phyloP scores from a whole-genome alignment of 2,329 filamentous ascomycete species.

The Pseudogymnoascus sp. region DNA sequence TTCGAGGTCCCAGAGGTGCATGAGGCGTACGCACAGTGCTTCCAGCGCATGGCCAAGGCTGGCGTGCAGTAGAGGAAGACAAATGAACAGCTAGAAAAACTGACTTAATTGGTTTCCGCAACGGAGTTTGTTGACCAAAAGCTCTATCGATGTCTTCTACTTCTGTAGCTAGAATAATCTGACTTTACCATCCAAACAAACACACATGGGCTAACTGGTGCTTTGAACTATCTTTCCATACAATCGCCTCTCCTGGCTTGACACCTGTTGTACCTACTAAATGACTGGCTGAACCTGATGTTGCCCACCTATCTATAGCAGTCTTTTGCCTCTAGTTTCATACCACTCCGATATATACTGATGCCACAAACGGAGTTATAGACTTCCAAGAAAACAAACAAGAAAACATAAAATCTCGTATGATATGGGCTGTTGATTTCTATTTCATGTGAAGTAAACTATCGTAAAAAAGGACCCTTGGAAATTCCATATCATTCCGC shows the following conservation, averaged over 20 bases:
- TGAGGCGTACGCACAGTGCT: conserved; percentile 52
- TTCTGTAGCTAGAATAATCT: conserved; percentile 5
- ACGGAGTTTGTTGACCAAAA: background rate
- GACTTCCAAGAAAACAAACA: background rate
- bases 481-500: background rate
- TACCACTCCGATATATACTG: background rate
- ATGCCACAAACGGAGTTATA: background rate
- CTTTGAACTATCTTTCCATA: background rate
- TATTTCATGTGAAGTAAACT: background rate
- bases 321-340: background rate
- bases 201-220: background rate
- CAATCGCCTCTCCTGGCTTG: background rate
- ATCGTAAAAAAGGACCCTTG: background rate
- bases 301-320: background rate
- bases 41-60: conserved; percentile 53
- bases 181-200: background rate
- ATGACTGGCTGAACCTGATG: background rate
- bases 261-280: background rate
- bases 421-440: background rate
- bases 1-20: conserved; percentile 54
- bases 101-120: background rate
- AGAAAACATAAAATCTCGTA: background rate
- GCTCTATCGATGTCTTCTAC: background rate
- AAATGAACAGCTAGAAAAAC: conserved; percentile 3
- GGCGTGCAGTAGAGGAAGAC: conserved; percentile 38